phyloP scores from a whole-genome alignment of 1,139 yeast species.

The Diutina siamensis region DNA sequence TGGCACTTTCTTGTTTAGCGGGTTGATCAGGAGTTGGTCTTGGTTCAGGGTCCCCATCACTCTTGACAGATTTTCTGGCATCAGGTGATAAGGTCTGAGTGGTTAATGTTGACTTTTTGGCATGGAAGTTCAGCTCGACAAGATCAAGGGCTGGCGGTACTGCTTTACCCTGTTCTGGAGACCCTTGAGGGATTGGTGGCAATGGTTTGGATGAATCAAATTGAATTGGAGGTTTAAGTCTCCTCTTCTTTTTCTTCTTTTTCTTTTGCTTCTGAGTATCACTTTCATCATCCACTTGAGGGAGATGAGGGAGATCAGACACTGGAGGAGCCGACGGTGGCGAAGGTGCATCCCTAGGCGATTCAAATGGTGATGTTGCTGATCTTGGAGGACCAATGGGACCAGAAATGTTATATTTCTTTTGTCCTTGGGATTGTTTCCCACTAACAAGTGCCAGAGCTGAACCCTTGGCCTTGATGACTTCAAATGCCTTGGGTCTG shows the following conservation, averaged over 20 bases:
- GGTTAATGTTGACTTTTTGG: background rate
- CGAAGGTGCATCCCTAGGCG: background rate
- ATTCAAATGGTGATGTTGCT: background rate
- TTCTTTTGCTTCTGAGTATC: background rate
- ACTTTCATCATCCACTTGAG: background rate
- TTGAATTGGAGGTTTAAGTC: conserved; percentile 1
- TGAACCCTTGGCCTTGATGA: background rate
- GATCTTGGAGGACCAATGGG: background rate
- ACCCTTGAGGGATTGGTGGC: conserved; percentile 2
- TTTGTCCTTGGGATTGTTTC: background rate
- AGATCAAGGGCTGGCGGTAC: background rate
- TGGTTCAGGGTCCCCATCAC: too few species aligned
- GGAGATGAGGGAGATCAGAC: background rate
- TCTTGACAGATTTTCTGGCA: background rate
- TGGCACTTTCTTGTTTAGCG: too few species aligned
- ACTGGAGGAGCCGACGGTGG: background rate
- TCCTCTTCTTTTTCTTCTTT: conserved; percentile 1
- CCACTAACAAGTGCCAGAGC: background rate
- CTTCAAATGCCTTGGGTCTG: conserved; percentile 1
- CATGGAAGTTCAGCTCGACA: background rate
- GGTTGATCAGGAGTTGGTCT: too few species aligned
- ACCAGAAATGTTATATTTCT: background rate
- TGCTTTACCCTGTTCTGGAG: background rate
- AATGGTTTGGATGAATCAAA: conserved; percentile 1
- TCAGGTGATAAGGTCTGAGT: background rate